These are phyloP conservation scores for Flammula alnicola DNA, from an alignment of 1,284 basidiomycete genomes.

Conservation along the genomic window DNA sequence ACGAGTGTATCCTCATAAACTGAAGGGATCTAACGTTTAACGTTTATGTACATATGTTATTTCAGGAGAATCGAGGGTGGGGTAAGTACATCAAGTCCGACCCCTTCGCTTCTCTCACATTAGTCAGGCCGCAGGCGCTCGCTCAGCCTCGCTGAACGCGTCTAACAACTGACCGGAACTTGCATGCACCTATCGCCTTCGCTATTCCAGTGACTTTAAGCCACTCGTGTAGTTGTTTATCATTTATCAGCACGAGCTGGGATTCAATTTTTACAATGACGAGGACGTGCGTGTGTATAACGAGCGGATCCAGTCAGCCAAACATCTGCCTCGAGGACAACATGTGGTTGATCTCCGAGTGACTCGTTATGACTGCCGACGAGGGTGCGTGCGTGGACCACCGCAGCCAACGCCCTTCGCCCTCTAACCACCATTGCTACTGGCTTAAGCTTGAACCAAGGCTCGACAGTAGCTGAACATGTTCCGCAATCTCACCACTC, in stretches of 20 bases:
- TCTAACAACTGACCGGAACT: too few relatives aligned
- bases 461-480: slow-evolving; percentile 28
- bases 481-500: slow-evolving; percentile 49
- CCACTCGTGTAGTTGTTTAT: too few relatives aligned
- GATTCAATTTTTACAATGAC: slow-evolving; percentile 12
- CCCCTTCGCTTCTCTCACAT: too few relatives aligned
- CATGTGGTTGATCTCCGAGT: slow-evolving; percentile 35
- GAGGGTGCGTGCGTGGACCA: slow-evolving; percentile 7
- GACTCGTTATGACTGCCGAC: slow-evolving; percentile 19
- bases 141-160: too few relatives aligned
- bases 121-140: too few relatives aligned
- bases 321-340: slow-evolving; percentile 39
- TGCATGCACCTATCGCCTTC: slow-evolving; percentile 1
- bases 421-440: slow-evolving; percentile 15
- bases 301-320: slow-evolving; percentile 8
- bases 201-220: neutral
- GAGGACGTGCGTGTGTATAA: neutral
- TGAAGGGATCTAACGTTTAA: too few relatives aligned
- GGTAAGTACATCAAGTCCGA: too few relatives aligned
- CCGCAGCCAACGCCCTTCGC: slow-evolving; percentile 5
- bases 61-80: too few relatives aligned
- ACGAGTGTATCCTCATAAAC: too few relatives aligned
- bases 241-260: too few relatives aligned
- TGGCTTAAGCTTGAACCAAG: slow-evolving; percentile 10
- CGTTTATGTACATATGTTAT: too few relatives aligned